Conservation (phyloP, 2,329 filamentous ascomycete genomes). For the Paraphaeosphaeria minitans region DNA sequence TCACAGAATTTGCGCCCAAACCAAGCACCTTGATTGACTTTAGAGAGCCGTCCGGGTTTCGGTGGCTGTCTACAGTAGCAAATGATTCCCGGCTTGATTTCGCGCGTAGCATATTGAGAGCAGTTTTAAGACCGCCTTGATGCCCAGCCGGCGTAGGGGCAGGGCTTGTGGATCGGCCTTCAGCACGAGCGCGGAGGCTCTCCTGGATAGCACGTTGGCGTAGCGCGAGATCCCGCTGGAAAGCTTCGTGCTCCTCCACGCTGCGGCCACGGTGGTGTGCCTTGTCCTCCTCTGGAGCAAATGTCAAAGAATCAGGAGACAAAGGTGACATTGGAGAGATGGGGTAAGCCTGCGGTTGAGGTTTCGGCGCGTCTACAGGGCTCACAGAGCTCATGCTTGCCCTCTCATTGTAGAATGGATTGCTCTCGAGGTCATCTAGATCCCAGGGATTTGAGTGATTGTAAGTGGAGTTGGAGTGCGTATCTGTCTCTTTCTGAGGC, state of each 20-base stretch:
- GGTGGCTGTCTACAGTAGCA: constrained; percentile 49
- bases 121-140: constrained; percentile 55
- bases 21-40: constrained; percentile 69
- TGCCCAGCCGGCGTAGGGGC: constrained; percentile 30
- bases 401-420: constrained; percentile 43
- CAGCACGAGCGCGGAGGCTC: constrained; percentile 69
- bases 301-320: constrained; percentile 49
- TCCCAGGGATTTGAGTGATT: constrained; percentile 62
- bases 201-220: constrained; percentile 74
- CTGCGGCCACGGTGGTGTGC: constrained; percentile 57
- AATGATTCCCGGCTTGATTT: constrained; percentile 73
- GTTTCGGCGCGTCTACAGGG: constrained; percentile 37
- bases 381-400: constrained; percentile 45
- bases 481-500: constrained; percentile 43
- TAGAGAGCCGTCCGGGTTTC: constrained; percentile 48
- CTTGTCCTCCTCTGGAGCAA: constrained; percentile 50
- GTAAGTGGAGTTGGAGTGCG: constrained; percentile 54
- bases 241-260: constrained; percentile 68
- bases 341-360: constrained; percentile 17
- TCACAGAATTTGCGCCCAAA: constrained; percentile 52
- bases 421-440: constrained; percentile 55
- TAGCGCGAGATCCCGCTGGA: constrained; percentile 73
- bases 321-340: constrained; percentile 14
- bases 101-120: constrained; percentile 66
- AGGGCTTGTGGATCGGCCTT: constrained; percentile 53